phyloP scores from a whole-genome alignment of 768 basidiomycete genomes.

The Tephrocybe sp. region DNA sequence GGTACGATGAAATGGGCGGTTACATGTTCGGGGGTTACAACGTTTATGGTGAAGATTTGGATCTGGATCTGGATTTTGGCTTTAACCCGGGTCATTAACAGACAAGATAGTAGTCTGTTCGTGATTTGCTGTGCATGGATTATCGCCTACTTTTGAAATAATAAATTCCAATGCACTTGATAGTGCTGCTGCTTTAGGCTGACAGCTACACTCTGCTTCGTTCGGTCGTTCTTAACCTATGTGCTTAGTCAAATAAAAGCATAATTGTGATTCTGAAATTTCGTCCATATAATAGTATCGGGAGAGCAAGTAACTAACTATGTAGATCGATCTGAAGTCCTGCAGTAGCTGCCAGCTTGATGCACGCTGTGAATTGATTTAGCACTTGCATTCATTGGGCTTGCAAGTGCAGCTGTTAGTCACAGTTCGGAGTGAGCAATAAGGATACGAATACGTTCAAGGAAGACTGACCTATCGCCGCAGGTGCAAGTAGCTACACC shows the following conservation, averaged over 20 bases:
- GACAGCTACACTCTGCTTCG: too few species aligned
- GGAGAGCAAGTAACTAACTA: too few species aligned
- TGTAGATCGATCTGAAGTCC: too few species aligned
- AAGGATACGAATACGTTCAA: slow-evolving; percentile 9
- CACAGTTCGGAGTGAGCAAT: background rate
- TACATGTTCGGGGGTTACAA: slow-evolving; percentile 13
- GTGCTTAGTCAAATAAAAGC: too few species aligned
- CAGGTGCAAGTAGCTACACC: slow-evolving; percentile 48
- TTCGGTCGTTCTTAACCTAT: too few species aligned
- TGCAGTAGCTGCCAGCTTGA: background rate
- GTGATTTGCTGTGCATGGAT: background rate
- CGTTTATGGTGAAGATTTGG: slow-evolving; percentile 5
- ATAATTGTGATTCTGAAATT: too few species aligned
- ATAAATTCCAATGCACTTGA: background rate
- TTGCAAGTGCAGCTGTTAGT: slow-evolving; percentile 56
- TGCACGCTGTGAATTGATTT: slow-evolving; percentile 14
- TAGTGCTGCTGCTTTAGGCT: too few species aligned
- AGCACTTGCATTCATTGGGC: slow-evolving; percentile 65
- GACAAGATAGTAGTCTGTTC: background rate
- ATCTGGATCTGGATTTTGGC: slow-evolving; percentile 7
- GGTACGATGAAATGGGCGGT: slow-evolving; percentile 15
- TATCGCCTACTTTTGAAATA: background rate
- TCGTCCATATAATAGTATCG: too few species aligned
- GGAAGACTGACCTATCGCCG: slow-evolving; percentile 39
- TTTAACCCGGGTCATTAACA: background rate